Conservation (phyloP, 495 filamentous ascomycete species). For the Clavariopsis aquatica region DNA sequence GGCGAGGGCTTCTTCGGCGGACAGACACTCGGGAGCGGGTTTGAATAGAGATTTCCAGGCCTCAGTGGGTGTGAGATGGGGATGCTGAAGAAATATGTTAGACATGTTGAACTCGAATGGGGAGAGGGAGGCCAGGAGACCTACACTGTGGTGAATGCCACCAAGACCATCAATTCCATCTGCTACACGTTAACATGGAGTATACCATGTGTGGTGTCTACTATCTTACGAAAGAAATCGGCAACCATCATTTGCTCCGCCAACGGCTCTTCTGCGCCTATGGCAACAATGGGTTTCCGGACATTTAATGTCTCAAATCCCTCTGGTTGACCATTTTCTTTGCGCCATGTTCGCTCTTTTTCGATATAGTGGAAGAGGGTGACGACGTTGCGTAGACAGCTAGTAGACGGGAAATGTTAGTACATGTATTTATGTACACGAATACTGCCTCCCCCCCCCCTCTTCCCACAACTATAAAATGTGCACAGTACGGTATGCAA, state of each 20-base stretch:
- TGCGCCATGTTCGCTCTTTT: constrained; percentile 83
- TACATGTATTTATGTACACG: background rate
- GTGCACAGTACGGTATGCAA: too few species aligned
- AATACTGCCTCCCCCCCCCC: too few species aligned
- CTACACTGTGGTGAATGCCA: constrained; percentile 79
- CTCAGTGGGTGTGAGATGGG: constrained; percentile 78
- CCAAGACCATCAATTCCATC: constrained; percentile 90
- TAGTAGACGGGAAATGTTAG: constrained; percentile 42
- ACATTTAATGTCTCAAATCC: constrained; percentile 69
- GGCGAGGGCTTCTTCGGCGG: constrained; percentile 39
- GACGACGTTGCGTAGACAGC: constrained; percentile 86
- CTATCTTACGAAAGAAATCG: constrained; percentile 82
- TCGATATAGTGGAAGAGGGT: constrained; percentile 92
- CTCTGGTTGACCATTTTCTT: constrained; percentile 59
- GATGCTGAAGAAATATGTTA: constrained; percentile 58
- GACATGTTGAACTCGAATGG: background rate
- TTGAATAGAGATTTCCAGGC: constrained; percentile 84
- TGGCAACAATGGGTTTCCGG: constrained; percentile 76
- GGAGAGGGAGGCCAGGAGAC: constrained; percentile 40
- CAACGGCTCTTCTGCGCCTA: constrained; percentile 82
- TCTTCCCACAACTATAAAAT: too few species aligned
- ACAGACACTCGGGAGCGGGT: constrained; percentile 49
- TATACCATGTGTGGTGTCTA: background rate
- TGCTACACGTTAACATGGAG: constrained; percentile 42
- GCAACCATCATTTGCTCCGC: constrained; percentile 80